Base-by-base conservation (phyloP, 495 filamentous ascomycete species). In the Aspergillus conjunctus region DNA sequence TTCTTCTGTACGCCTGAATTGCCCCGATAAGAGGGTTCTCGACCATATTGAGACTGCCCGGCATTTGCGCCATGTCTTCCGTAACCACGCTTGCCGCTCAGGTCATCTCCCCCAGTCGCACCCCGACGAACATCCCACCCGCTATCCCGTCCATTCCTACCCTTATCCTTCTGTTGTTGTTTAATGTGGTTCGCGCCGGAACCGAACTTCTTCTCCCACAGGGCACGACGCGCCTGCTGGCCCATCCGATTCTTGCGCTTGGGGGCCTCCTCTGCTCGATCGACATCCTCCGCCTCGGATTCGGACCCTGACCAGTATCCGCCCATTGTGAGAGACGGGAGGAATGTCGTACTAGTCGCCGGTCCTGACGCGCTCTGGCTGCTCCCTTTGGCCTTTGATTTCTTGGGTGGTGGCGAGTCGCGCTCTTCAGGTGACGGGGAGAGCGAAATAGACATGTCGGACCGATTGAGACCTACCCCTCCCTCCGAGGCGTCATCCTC, bases 171-270 rank as follows among this genome's bases (percentile, higher is more conserved):
- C 51, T 75, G 61, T 12, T 73, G 61, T 12, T 72, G 55, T 56
- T 82, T 79, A 1, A 93, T 62, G 69, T 96, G 92, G 41, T 91
- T 91, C 14, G 92, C 92, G 34, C 81, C 79, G 2, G 79, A 72
- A 2, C 91, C 91, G 67, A 81, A 97, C 70, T 96, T 97, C 79
- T 96, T 93, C 79, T 97, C 93, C 88, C 88, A 92, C 51, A 97
- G 81, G 9, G 86, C 84, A 39, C 91, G 88, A 12, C 94, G 85
- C 8, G 91, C 93, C 56, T 88, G 87, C 71, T 98, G 94, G 11
- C 94, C 94, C 68, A 89, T 86, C 30, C 94, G 82, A 73, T 98
- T 98, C 73, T 93, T 97, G 51, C 80, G 80, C 22, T 68, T 68
- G 0, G 79, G 79, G 41, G 65, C 59, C 18, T 61, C 66, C 6